Evolutionary conservation across 2,329 filamentous ascomycete genomes (phyloP), one percentile per base, ranked within the genome.

Genomic region (Pseudogymnoascus sp.): DNA sequence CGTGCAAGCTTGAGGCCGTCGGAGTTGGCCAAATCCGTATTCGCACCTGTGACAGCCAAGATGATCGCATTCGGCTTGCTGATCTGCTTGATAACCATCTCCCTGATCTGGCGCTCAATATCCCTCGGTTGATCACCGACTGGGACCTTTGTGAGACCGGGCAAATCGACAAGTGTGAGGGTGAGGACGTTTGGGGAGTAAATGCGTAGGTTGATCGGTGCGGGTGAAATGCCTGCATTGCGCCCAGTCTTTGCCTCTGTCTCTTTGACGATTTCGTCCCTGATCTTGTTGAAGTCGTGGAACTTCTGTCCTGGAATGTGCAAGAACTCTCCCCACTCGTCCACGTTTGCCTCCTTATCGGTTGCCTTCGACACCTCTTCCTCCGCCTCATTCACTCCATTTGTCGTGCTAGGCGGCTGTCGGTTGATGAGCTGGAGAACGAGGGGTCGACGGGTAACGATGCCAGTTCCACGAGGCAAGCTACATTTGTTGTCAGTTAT

Each of bases 31-130:
- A 99, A 81, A 85, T 99, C 94, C 65, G 93, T 92, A 76, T 99
- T 99, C 71, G 94, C 94, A 43, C 93, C 89, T 4, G 94, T 97
- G 67, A 99, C 94, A 43, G 94, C 94, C 62, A 99, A 81, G 69
- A 99, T 94, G 75, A 99, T 99, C 65, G 94, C 94, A 76, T 99
- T 99, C 35, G 93, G 89, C 80, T 99, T 99, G 78, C 89, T 90
- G 74, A 99, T 99, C 75, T 97, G 94, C 81, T 97, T 97, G 73
- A 97, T 79, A 45, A 99, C 93, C 92, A 99, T 97, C 72, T 97
- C 94, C 74, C 86, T 87, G 72, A 97, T 99, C 78, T 99, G 94
- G 71, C 86, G 85, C 81, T 97, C 93, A 71, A 97, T 97, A 79
- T 97, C 93, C 75, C 92, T 87, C 52, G 93, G 93, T 77, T 97